These are phyloP conservation scores for Penicillium oxalicum DNA, from an alignment of 2,329 filamentous ascomycete genomes.

Conservation along the genomic window DNA sequence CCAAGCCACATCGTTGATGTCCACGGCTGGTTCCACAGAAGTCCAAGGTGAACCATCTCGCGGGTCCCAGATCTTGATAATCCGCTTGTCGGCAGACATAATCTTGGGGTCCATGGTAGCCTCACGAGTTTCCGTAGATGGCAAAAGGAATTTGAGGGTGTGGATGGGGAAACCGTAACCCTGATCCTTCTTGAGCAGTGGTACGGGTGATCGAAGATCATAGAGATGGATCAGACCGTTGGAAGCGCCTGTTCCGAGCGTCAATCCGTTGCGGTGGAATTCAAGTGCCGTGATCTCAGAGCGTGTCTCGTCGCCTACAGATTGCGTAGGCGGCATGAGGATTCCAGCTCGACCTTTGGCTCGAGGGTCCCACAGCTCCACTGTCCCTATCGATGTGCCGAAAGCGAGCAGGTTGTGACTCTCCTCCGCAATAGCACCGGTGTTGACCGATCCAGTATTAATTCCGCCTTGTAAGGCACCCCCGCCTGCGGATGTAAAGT, in stretches of 20 bases:
- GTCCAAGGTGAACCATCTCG: slow-evolving; percentile 83
- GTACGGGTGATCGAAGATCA: slow-evolving; percentile 80
- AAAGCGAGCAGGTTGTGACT: slow-evolving; percentile 90
- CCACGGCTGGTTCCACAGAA: slow-evolving; percentile 87
- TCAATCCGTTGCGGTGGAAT: slow-evolving; percentile 77
- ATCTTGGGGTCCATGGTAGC: slow-evolving; percentile 67
- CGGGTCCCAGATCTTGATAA: slow-evolving; percentile 95
- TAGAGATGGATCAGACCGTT: slow-evolving; percentile 84
- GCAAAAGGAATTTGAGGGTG: slow-evolving; percentile 63
- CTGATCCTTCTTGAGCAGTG: slow-evolving; percentile 86
- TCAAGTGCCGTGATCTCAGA: slow-evolving; percentile 77
- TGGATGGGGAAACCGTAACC: slow-evolving; percentile 91
- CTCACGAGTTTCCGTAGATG: slow-evolving; percentile 65
- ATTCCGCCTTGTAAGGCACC: slow-evolving; percentile 82
- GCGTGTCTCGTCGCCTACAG: slow-evolving; percentile 35
- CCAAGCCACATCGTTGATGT: slow-evolving; percentile 92
- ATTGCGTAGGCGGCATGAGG: slow-evolving; percentile 52
- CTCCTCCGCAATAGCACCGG: slow-evolving; percentile 76
- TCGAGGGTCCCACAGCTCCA: slow-evolving; percentile 93
- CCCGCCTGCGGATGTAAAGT: slow-evolving; percentile 59
- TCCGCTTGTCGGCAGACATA: slow-evolving; percentile 84
- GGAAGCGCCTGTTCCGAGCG: slow-evolving; percentile 79
- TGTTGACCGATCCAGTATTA: slow-evolving; percentile 77
- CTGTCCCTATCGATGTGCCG: slow-evolving; percentile 88
- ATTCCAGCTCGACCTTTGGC: slow-evolving; percentile 75